Evolutionary conservation across 805 yeast genomes (phyloP).

Genomic region (Monosporozyma yasuniensis): DNA sequence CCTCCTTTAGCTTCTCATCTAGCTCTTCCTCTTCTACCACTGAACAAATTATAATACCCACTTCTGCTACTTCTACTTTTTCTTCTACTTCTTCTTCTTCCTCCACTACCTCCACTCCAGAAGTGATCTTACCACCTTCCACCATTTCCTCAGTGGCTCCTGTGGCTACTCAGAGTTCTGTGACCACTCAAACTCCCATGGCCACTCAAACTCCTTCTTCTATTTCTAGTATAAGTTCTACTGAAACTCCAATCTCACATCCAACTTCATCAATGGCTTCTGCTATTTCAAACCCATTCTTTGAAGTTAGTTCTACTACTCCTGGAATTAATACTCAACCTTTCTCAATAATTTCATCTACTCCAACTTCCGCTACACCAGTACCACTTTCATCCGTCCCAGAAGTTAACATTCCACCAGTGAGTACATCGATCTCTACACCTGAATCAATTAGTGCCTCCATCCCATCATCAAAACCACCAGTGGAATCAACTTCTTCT

Average conservation of each 20-base stretch:
- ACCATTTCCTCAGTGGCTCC: neutral
- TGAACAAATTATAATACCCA: neutral
- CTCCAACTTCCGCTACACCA: no score
- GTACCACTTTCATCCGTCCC: no score
- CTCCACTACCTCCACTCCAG: neutral
- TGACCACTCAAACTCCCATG: neutral
- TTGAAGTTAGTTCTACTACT: conserved; percentile 1
- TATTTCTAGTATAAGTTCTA: neutral
- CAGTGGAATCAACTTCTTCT: no score
- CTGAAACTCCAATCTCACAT: neutral
- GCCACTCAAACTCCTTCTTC: neutral
- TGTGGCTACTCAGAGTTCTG: no score
- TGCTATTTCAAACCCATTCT: no score
- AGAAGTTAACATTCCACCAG: no score
- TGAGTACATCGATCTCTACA: no score
- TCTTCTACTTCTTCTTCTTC: neutral
- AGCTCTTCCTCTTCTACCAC: neutral
- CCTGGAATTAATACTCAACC: neutral
- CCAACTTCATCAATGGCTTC: neutral
- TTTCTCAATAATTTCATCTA: neutral
- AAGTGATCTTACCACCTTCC: neutral
- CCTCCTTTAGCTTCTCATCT: no score
- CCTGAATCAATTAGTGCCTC: no score
- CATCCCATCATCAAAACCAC: no score
- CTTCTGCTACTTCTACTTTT: neutral